These are phyloP conservation scores for Pleurotus pulmonarius DNA, from an alignment of 768 basidiomycete genomes.

Conservation along the genomic window DNA sequence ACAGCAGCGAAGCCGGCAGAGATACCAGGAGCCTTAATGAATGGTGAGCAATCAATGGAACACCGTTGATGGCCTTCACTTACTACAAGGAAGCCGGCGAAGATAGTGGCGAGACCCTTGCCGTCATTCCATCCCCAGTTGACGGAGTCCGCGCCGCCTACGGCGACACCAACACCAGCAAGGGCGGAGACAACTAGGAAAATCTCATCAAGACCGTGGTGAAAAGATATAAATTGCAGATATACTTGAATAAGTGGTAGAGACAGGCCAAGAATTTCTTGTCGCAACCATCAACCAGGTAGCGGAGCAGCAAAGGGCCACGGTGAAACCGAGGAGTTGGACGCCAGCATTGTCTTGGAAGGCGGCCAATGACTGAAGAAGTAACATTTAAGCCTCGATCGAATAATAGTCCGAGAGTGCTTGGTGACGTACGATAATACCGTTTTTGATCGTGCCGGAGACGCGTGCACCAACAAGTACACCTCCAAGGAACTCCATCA, in stretches of 20 bases:
- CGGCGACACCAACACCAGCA: slow-evolving; percentile 22
- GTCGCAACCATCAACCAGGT: slow-evolving; percentile 23
- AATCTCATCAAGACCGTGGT: background rate
- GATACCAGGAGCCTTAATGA: slow-evolving; percentile 14
- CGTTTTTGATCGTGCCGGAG: slow-evolving; percentile 23
- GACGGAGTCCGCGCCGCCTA: slow-evolving; percentile 19
- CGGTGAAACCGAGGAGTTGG: slow-evolving; percentile 23
- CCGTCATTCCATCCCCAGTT: slow-evolving; percentile 24
- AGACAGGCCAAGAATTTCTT: slow-evolving; percentile 23
- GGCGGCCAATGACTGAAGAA: slow-evolving; percentile 13
- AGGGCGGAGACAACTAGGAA: slow-evolving; percentile 10
- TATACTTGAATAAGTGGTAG: slow-evolving; percentile 22
- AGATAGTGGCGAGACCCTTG: slow-evolving; percentile 24
- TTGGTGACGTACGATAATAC: slow-evolving; percentile 19
- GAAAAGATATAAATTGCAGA: background rate
- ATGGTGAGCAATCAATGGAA: background rate
- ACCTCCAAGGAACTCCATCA: slow-evolving; percentile 23
- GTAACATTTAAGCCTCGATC: background rate
- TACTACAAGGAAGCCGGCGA: slow-evolving; percentile 20
- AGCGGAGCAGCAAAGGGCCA: slow-evolving; percentile 20
- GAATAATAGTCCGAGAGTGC: background rate
- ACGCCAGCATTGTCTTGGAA: slow-evolving; percentile 24
- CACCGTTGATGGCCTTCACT: background rate
- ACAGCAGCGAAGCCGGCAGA: slow-evolving; percentile 19
- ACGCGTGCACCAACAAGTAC: slow-evolving; percentile 24